Evolutionary conservation across 805 yeast species (phyloP).

Genomic region (Saturnispora ahearnii): DNA sequence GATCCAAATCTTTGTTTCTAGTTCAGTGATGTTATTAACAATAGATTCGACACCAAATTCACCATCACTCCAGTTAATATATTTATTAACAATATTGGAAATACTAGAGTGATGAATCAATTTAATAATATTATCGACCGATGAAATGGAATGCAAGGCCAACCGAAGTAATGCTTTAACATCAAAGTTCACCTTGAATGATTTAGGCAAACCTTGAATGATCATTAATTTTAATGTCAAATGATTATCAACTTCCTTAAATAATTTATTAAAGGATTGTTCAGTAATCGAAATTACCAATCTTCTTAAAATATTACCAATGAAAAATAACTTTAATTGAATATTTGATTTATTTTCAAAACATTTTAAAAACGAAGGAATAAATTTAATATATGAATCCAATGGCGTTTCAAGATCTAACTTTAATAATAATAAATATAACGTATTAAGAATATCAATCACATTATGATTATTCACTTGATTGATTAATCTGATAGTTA

Average conservation of each 20-base stretch:
- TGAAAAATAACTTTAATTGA: neutral
- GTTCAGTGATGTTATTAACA: neutral
- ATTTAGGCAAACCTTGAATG: neutral
- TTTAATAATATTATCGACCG: neutral
- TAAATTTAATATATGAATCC: slow-evolving; percentile 4
- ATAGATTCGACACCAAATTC: neutral
- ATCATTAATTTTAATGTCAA: neutral
- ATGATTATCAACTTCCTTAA: neutral
- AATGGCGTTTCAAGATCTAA: neutral
- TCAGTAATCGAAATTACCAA: neutral
- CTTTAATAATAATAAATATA: neutral
- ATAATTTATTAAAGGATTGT: neutral
- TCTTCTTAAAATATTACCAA: slow-evolving; percentile 6
- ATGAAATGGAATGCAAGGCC: neutral
- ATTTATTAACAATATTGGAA: slow-evolving; percentile 11
- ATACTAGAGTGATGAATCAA: slow-evolving; percentile 9
- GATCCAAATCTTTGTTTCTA: slow-evolving; percentile 11
- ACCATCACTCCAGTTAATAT: slow-evolving; percentile 4
- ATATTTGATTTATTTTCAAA: neutral
- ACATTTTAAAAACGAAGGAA: neutral
- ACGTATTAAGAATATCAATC: neutral
- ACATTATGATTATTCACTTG: neutral
- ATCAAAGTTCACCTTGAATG: neutral
- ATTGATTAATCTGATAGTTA: slow-evolving; percentile 10
- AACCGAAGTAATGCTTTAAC: neutral